Base-by-base conservation (phyloP, 768 basidiomycete genomes). In the Cantharellus anzutake region DNA sequence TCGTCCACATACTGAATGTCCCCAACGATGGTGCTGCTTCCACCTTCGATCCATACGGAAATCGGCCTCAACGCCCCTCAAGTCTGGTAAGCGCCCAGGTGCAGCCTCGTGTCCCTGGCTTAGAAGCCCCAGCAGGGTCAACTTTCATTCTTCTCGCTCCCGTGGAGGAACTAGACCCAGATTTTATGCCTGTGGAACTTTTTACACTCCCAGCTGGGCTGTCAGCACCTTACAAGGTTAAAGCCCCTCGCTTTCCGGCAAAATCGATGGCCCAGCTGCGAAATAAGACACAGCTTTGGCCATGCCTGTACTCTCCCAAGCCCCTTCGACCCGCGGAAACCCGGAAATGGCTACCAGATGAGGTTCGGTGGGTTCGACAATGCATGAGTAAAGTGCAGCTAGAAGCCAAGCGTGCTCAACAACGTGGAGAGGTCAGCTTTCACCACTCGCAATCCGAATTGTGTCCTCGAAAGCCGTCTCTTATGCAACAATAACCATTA, bases 201-300 rank as follows among this genome's bases (percentile, higher is more conserved):
- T 11, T 11, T 11, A 14, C 52, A 5, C 73, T 82, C 11, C 85
- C 84, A 0, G 62, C 67, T 1, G 72, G 74, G 20, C 66, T 80
- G 1, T 64, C 68, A n/a, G 61, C 67, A 40, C 84, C 84, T 1
- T 84, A 83, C 68, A 68, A 72, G 11, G 64, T 80, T 5, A 64
- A 71, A 1, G 86, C 92, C 0, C 91, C 93, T 1, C 69, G 72
- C 39, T 74, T 76, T 11, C 75, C 81, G 5, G 89, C 90, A 0
- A 72, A 83, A 3, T 89, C 87, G 0, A 72, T 72, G 0, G 73
- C 74, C 11, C 84, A 90, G 4, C 73, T 89, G 29, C 68, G 70
- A 50, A 67, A 80, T 41, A 92, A 93, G 70, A 76, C 78, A 42
- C 68, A 76, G 1, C 70, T 87, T n/a, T 98, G 94, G 94, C 94